A percentile compares a stretch with the other conserved stretches of the same genome.
Conservation (phyloP, 1,139 yeast genomes). For the Taphrina flavorubra region DNA sequence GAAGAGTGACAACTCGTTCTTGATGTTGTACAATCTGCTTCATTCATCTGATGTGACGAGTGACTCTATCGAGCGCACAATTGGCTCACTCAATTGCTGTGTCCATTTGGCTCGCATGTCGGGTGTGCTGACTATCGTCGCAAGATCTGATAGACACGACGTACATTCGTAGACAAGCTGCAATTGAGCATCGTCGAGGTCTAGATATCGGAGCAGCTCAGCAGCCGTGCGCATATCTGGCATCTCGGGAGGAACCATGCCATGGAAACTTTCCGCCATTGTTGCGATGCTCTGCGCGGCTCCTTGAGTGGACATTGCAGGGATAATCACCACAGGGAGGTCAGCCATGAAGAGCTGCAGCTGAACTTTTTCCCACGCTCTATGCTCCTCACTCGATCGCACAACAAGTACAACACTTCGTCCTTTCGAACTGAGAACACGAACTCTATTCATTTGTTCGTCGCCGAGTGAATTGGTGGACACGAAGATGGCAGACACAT, state of each 20-base stretch:
- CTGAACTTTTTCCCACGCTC: slow-evolving; percentile 13
- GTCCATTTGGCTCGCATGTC: neutral
- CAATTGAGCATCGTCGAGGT: slow-evolving; percentile 16
- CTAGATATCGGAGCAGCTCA: slow-evolving; percentile 12
- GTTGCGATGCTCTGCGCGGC: slow-evolving; percentile 4
- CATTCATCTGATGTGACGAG: neutral
- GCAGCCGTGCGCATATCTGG: slow-evolving; percentile 1
- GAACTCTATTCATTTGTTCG: neutral
- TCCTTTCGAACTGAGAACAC: neutral
- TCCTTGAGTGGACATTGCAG: neutral
- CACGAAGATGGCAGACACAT: slow-evolving; percentile 1
- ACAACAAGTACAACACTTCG: slow-evolving; percentile 11
- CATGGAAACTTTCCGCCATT: neutral
- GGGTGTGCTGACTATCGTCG: neutral
- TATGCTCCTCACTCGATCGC: neutral
- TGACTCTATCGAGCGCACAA: neutral
- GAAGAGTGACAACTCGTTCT: too few relatives aligned
- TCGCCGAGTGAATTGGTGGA: neutral
- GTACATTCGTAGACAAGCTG: slow-evolving; percentile 5
- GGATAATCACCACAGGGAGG: neutral
- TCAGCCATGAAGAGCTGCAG: slow-evolving; percentile 12
- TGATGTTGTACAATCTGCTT: too few relatives aligned
- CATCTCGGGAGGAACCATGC: neutral
- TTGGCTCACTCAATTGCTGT: slow-evolving; percentile 9
- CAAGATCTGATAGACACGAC: slow-evolving; percentile 14